Percentiles rank a stretch among this genome's conserved stretches.
phyloP scores from a whole-genome alignment of 257 asterid genomes.

The Haberlea rhodopensis region DNA sequence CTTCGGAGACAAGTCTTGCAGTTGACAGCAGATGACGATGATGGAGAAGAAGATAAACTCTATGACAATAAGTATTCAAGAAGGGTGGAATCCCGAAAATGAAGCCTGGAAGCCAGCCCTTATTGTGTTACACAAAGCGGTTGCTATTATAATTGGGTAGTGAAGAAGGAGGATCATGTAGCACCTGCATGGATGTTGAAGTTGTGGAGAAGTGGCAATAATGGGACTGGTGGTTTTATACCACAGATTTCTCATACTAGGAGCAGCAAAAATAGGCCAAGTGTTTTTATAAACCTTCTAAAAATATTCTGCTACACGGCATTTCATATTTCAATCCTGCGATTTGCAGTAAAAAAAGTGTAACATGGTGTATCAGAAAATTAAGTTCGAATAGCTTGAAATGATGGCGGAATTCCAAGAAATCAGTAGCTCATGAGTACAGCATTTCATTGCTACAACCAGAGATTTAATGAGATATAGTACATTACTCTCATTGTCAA shows the following conservation, averaged over 20 bases:
- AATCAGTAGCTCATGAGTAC: not conserved
- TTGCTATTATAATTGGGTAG: constrained; percentile 34
- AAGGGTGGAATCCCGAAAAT: constrained; percentile 7
- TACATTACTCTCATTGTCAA: too few species aligned
- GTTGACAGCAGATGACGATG: constrained; percentile 59
- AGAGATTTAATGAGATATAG: too few species aligned
- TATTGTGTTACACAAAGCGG: not conserved
- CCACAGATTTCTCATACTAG: not conserved
- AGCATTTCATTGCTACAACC: too few species aligned
- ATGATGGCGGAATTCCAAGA: not conserved
- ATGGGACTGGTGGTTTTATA: not conserved
- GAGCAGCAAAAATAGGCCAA: too few species aligned
- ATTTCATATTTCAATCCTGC: too few species aligned
- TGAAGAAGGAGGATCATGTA: constrained; percentile 22
- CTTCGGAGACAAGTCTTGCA: constrained; percentile 49
- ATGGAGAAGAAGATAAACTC: constrained; percentile 17
- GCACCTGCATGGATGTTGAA: not conserved
- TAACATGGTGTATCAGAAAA: not conserved
- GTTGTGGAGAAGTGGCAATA: not conserved
- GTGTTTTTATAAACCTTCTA: too few species aligned
- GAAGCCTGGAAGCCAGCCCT: not conserved
- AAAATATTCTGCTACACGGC: too few species aligned
- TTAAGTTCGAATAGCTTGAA: not conserved
- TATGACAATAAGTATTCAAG: constrained; percentile 10
- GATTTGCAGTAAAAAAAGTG: not conserved